A percentile compares a stretch with the other conserved stretches of the same genome.
These are phyloP conservation scores for Oryza officinalis DNA, from an alignment of 176 grass and related monocot species.

Conservation along the genomic window DNA sequence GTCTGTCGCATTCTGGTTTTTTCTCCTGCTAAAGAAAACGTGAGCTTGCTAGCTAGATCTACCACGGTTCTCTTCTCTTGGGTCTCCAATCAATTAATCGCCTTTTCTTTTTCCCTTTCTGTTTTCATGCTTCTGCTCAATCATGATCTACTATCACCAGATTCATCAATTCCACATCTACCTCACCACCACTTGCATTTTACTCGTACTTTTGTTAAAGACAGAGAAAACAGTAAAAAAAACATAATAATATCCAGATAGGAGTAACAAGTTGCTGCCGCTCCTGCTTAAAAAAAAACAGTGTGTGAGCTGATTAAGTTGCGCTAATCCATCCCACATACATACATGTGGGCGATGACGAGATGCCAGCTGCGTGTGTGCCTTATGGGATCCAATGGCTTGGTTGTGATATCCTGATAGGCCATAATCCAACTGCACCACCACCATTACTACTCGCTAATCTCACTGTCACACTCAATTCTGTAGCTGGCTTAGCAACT, in stretches of 20 bases:
- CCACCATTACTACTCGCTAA: not conserved
- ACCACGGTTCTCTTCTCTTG: not conserved
- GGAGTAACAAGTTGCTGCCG: not conserved
- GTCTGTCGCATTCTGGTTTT: not conserved
- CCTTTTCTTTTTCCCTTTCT: too few species aligned
- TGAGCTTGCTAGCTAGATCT: not conserved
- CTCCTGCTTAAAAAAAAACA: constrained; percentile 31
- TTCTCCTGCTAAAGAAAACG: not conserved
- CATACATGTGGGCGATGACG: not conserved
- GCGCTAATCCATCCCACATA: not conserved
- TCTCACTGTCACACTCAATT: constrained; percentile 20
- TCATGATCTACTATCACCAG: not conserved
- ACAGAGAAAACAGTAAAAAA: too few species aligned
- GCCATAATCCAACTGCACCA: not conserved
- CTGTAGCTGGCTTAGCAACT: not conserved
- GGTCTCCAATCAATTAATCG: not conserved
- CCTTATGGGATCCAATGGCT: not conserved
- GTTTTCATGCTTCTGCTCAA: not conserved
- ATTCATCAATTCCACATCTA: not conserved
- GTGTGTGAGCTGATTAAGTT: not conserved
- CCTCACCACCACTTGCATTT: not conserved
- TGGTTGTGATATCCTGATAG: not conserved
- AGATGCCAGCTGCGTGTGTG: not conserved
- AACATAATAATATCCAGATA: not conserved
- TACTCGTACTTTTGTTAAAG: not conserved